A percentile compares a stretch with the other conserved stretches of the same genome.
These are phyloP conservation scores for Pythium phragmitis DNA, from an alignment of 352 stramenopile genomes.

Conservation along the genomic window DNA sequence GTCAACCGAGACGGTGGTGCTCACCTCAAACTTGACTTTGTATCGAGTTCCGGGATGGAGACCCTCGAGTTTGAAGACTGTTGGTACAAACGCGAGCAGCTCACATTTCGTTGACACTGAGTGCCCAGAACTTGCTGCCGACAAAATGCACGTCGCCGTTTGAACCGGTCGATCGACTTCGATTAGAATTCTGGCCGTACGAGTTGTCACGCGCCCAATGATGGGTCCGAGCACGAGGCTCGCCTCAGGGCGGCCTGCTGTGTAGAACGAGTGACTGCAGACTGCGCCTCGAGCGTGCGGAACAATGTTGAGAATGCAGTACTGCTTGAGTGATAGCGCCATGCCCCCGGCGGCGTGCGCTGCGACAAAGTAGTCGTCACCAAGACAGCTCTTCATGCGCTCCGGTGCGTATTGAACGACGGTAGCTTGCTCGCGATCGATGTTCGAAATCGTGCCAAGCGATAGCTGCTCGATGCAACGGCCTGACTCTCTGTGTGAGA, in stretches of 20 bases:
- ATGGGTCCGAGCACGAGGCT: conserved; percentile 57
- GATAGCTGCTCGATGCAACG: conserved; percentile 48
- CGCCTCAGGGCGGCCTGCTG: conserved; percentile 35
- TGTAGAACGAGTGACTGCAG: conserved; percentile 37
- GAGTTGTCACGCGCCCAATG: conserved; percentile 56
- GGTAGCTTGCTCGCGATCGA: neutral
- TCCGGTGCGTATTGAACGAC: conserved; percentile 6
- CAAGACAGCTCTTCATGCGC: neutral
- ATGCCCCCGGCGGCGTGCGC: neutral
- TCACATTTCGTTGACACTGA: conserved; percentile 18
- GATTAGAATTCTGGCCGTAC: conserved; percentile 54
- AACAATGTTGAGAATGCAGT: conserved; percentile 47
- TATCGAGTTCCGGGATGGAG: conserved; percentile 56
- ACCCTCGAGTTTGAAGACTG: conserved; percentile 59
- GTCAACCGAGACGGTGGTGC: neutral
- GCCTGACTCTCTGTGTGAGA: conserved; percentile 30
- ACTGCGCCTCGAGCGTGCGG: conserved; percentile 40
- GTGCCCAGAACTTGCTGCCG: neutral
- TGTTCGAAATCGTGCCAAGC: conserved; percentile 41
- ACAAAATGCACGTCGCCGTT: conserved; percentile 41
- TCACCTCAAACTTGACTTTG: conserved; percentile 59
- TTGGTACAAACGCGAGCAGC: conserved; percentile 50
- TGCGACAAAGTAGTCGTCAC: conserved; percentile 9
- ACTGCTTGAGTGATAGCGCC: conserved; percentile 30
- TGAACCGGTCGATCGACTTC: conserved; percentile 49